Conservation (phyloP, 345 rosid species). For the Ricinus communis region DNA sequence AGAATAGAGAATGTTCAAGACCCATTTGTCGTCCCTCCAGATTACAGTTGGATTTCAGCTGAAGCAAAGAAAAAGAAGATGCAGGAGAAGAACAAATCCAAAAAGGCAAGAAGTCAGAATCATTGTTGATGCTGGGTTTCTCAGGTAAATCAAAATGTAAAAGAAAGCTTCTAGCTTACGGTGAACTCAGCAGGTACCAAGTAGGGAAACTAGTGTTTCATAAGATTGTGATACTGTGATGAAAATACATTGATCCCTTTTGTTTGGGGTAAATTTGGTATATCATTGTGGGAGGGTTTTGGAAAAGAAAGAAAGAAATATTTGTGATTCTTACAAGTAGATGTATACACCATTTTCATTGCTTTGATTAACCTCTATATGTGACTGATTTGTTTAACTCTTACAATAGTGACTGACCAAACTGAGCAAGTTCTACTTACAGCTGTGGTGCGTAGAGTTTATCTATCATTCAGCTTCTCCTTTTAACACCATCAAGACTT, state of each 20-base stretch:
- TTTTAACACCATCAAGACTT: background rate
- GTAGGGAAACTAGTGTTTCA: conserved; percentile 31
- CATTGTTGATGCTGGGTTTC: background rate
- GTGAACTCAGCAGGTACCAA: conserved; percentile 21
- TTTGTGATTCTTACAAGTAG: conserved; percentile 30
- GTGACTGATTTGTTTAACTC: conserved; percentile 23
- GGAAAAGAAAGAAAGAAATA: conserved; percentile 1
- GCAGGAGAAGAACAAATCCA: conserved; percentile 81
- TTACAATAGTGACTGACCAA: conserved; percentile 17
- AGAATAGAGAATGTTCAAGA: conserved; percentile 63
- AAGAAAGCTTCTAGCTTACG: conserved; percentile 26
- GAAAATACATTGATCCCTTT: conserved; percentile 17
- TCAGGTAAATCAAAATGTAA: conserved; percentile 19
- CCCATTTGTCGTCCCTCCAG: conserved; percentile 73
- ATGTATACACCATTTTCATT: conserved; percentile 20
- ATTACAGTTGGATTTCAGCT: conserved; percentile 74
- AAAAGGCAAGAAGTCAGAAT: conserved; percentile 56
- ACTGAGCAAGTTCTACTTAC: conserved; percentile 11
- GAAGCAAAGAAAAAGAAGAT: conserved; percentile 90
- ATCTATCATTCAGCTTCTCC: background rate
- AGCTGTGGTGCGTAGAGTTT: background rate
- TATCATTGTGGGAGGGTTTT: conserved; percentile 30
- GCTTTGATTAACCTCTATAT: conserved; percentile 23
- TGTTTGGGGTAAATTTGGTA: conserved; percentile 25
- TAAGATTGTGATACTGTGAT: conserved; percentile 26